These are phyloP conservation scores for Aspergillus ustus DNA, from an alignment of 2,329 filamentous ascomycete genomes.

Conservation along the genomic window DNA sequence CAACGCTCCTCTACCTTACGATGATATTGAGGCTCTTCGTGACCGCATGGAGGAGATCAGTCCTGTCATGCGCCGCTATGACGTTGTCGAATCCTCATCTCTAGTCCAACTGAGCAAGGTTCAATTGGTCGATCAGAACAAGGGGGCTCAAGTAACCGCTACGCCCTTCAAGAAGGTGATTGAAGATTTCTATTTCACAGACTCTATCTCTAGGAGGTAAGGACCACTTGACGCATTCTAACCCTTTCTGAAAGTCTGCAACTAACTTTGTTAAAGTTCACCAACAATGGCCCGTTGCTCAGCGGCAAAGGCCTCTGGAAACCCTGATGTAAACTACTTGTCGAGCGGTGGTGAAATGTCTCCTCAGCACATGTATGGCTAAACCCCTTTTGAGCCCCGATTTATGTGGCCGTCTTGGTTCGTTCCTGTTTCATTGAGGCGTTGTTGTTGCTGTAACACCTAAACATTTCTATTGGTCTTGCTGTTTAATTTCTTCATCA, in stretches of 20 bases:
- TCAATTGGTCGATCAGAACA: slow-evolving; percentile 95
- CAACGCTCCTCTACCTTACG: slow-evolving; percentile 83
- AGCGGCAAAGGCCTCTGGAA: slow-evolving; percentile 82
- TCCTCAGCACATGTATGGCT: slow-evolving; percentile 46
- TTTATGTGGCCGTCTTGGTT: slow-evolving; percentile 23
- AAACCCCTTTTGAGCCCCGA: slow-evolving; percentile 20
- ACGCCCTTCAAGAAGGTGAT: slow-evolving; percentile 80
- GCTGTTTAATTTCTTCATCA: slow-evolving; percentile 23
- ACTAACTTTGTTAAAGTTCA: slow-evolving; percentile 63
- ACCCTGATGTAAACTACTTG: slow-evolving; percentile 80
- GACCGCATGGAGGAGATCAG: slow-evolving; percentile 96
- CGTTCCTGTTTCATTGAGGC: slow-evolving; percentile 39
- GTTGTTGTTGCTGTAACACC: slow-evolving; percentile 41
- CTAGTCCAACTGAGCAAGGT: slow-evolving; percentile 82
- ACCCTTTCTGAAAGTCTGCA: neutral
- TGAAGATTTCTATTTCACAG: slow-evolving; percentile 98
- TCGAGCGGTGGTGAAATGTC: slow-evolving; percentile 66
- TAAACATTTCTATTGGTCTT: slow-evolving; percentile 33
- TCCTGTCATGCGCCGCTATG: slow-evolving; percentile 85
- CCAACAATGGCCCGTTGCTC: slow-evolving; percentile 98
- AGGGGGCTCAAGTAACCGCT: slow-evolving; percentile 75
- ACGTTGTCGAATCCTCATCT: slow-evolving; percentile 82
- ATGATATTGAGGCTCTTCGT: slow-evolving; percentile 84
- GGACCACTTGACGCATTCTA: slow-evolving; percentile 36
- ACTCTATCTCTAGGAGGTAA: slow-evolving; percentile 93